Percentiles rank a stretch among this genome's conserved stretches.
phyloP scores from a whole-genome alignment of 371 early-diverging fungal genomes.

The Paraphysoderma sedebokerense region DNA sequence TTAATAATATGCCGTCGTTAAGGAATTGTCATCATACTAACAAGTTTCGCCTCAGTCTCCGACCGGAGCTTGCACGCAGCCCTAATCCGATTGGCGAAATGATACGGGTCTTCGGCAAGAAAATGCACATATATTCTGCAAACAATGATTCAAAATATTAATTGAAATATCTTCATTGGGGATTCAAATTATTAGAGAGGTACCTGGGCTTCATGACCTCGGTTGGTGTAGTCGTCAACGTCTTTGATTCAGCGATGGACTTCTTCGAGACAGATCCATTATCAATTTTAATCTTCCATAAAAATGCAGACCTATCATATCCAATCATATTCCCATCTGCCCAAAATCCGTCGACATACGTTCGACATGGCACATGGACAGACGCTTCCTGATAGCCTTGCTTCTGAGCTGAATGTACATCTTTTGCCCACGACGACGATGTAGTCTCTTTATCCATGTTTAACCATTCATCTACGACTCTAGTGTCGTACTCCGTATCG shows the following conservation, averaged over 20 bases:
- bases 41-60: neutral
- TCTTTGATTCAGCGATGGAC: too few species aligned
- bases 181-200: too few species aligned
- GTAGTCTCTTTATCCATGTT: conserved; percentile 12
- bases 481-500: conserved; percentile 22
- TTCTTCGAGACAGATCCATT: too few species aligned
- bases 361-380: conserved; percentile 22
- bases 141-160: neutral
- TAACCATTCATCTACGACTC: conserved; percentile 25
- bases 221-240: too few species aligned
- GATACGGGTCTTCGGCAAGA: conserved; percentile 27
- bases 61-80: conserved; percentile 6
- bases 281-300: neutral
- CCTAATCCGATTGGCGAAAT: conserved; percentile 20
- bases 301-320: neutral
- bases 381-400: conserved; percentile 6
- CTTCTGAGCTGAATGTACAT: neutral
- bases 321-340: neutral
- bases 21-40: neutral
- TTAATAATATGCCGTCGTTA: neutral
- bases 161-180: neutral
- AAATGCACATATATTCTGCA: conserved; percentile 23
- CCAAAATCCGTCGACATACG: neutral
- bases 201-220: too few species aligned
- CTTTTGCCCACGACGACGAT: neutral